Conservation (phyloP, 169 alveolate genomes). For the Besnoitia besnoiti region DNA sequence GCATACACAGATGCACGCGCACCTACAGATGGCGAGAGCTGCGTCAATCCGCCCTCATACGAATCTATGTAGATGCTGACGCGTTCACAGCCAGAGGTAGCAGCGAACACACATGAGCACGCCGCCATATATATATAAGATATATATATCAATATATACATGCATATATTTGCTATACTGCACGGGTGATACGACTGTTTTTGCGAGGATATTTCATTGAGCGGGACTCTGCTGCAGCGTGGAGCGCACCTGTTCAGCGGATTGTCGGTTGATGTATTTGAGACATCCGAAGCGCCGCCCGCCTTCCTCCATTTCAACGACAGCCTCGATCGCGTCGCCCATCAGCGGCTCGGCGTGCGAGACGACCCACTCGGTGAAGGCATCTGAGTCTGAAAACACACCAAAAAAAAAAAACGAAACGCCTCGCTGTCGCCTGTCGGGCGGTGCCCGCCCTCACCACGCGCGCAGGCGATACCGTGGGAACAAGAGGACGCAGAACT, state of each 20-base stretch:
- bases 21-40: not conserved
- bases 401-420: not conserved
- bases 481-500: too few relatives aligned
- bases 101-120: not conserved
- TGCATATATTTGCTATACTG: not conserved
- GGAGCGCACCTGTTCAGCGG: conserved; percentile 16
- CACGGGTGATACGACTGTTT: not conserved
- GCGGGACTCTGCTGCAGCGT: not conserved
- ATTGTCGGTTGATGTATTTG: not conserved
- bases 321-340: conserved; percentile 19
- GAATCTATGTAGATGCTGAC: not conserved
- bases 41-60: not conserved
- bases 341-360: not conserved
- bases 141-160: not conserved
- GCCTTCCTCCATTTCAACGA: not conserved
- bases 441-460: too few relatives aligned
- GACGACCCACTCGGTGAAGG: conserved; percentile 20
- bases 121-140: not conserved
- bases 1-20: not conserved
- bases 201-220: not conserved
- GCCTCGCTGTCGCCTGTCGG: too few relatives aligned
- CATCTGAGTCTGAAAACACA: not conserved
- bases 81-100: not conserved
- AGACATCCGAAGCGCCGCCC: not conserved
- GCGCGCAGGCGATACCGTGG: too few relatives aligned